Evolutionary conservation across 495 filamentous ascomycete species (phyloP), one percentile per base, ranked within the genome.

Genomic region (Peziza echinospora): DNA sequence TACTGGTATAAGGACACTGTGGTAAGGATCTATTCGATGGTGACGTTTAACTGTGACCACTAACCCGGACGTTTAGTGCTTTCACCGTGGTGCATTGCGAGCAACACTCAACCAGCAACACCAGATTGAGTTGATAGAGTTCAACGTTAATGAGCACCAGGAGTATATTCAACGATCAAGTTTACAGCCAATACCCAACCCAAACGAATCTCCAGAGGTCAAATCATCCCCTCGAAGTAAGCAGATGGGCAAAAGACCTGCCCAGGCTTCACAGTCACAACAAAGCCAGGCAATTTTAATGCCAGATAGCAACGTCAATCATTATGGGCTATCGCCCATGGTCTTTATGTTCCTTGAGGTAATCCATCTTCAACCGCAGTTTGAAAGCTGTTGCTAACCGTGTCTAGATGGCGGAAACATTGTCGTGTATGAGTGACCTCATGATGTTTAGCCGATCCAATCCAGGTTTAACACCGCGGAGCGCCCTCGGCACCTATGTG

Each of bases 171-270:
- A 71, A 26, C 64, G 72, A 30, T 63, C 55, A 26, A 51, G 64
- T 17, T 17, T 37, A 37, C 6, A 5, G 6, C 19, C 30, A 37
- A 37, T 5, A 17, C 30, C 30, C 19, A 37, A 2, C 19, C 3
- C 30, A 37, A 43, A 49, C 73, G 43, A 72, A 51, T 53, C 58
- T 16, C 51, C 61, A 39, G 66, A 71, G 47, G 66, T 65, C 44
- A 75, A 75, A 49, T 65, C 68, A 47, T 75, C 73, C 28, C 72
- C 72, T 19, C 71, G 69, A 45, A 62, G 67, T 26, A 76, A 76
- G 53, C 63, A 64, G 26, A 50, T 60, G 21, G 65, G 64, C 17
- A 75, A 73, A 52, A 62, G 69, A 26, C 66, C 62, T 8, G 66
- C 60, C 44, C 60, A 67, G 42, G 70, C 70, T 47, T 65, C 63